These are phyloP conservation scores for Neospermospora avenae DNA, from an alignment of 2,329 filamentous ascomycete genomes.

Conservation along the genomic window DNA sequence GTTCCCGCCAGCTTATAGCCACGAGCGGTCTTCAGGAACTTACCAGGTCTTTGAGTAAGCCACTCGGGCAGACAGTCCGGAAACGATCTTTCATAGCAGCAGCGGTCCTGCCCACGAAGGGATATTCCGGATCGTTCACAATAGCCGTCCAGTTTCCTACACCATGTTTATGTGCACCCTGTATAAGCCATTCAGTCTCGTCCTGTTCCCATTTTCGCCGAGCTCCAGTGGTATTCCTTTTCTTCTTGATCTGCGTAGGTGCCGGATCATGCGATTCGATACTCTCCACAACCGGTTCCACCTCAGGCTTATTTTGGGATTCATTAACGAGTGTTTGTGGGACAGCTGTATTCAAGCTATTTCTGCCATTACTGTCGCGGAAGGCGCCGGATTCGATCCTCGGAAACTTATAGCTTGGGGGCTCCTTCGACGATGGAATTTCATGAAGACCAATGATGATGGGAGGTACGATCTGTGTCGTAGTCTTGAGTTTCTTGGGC, in stretches of 20 bases:
- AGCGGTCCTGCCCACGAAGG: slow-evolving; percentile 58
- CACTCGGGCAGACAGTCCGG: slow-evolving; percentile 61
- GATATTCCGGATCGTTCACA: slow-evolving; percentile 48
- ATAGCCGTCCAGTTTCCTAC: slow-evolving; percentile 65
- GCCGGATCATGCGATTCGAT: background rate
- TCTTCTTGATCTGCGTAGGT: background rate
- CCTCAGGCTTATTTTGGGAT: background rate
- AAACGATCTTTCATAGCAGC: slow-evolving; percentile 65
- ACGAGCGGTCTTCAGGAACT: slow-evolving; percentile 13
- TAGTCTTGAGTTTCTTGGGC: slow-evolving; percentile 58
- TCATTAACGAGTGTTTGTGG: slow-evolving; percentile 19
- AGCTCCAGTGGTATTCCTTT: slow-evolving; percentile 45
- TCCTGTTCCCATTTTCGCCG: slow-evolving; percentile 63
- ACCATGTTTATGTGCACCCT: slow-evolving; percentile 60
- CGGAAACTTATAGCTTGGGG: background rate
- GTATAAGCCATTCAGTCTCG: slow-evolving; percentile 59
- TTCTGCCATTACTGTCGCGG: slow-evolving; percentile 45
- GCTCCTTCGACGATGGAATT: slow-evolving; percentile 40
- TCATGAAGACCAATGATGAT: slow-evolving; percentile 56
- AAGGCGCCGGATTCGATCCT: slow-evolving; percentile 35
- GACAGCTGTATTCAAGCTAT: slow-evolving; percentile 33
- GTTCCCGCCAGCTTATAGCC: slow-evolving; percentile 38
- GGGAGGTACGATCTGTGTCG: slow-evolving; percentile 52
- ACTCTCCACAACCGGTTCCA: background rate
- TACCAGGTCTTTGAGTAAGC: slow-evolving; percentile 38